Percentiles rank a stretch among this genome's conserved stretches.
These are phyloP conservation scores for Marasmius tenuissimus DNA, from an alignment of 1,284 basidiomycete genomes.

Conservation along the genomic window DNA sequence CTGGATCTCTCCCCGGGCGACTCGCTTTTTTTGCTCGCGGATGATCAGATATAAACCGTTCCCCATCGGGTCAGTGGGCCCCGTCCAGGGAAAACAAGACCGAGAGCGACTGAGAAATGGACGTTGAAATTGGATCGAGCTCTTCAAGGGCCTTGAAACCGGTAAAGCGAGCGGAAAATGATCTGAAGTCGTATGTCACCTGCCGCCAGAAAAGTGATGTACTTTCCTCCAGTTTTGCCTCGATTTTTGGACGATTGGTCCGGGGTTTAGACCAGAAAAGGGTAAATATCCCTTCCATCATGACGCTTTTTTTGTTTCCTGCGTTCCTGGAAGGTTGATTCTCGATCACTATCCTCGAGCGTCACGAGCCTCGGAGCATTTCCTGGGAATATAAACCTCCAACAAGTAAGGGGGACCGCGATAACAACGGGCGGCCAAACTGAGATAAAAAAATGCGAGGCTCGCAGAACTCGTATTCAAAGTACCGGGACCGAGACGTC, in stretches of 20 bases:
- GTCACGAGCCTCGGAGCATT: constrained; percentile 5
- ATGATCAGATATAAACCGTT: not conserved
- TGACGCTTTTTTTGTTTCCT: constrained; percentile 4
- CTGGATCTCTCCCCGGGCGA: not conserved
- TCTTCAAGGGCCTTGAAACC: not conserved
- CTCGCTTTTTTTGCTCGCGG: not conserved
- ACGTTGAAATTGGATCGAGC: not conserved
- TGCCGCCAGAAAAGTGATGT: not conserved
- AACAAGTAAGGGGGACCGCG: not conserved
- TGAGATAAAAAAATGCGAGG: constrained; percentile 6
- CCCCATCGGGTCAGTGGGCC: not conserved
- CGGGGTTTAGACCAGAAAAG: not conserved
- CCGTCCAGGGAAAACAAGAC: no score
- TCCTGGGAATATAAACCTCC: constrained; percentile 6
- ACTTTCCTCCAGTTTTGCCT: not conserved
- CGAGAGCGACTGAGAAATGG: not conserved
- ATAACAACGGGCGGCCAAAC: not conserved
- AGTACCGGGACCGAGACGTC: constrained; percentile 10
- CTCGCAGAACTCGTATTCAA: constrained; percentile 10
- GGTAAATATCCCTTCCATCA: constrained; percentile 10
- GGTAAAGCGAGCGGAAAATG: not conserved
- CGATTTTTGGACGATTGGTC: not conserved
- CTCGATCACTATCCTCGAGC: constrained; percentile 11
- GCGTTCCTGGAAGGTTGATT: constrained; percentile 11
- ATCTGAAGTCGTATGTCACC: not conserved